Evolutionary conservation across 495 filamentous ascomycete species (phyloP).

Genomic region (Talaromyces stipitatus): DNA sequence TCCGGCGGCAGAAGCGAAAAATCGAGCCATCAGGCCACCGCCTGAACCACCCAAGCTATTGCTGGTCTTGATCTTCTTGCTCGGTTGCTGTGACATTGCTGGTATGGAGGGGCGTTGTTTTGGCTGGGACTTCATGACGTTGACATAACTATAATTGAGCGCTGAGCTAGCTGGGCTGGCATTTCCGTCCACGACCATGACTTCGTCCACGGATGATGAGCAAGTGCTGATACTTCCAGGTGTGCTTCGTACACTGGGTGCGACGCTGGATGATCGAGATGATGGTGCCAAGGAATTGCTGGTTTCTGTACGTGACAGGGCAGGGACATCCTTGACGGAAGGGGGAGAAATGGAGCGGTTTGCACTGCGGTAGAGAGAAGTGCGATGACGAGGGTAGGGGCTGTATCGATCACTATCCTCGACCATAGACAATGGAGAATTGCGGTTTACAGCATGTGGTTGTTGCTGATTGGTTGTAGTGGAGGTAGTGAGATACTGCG

Average conservation of each 20-base stretch:
- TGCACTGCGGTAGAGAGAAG: constrained; percentile 24
- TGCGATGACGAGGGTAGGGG: constrained; percentile 27
- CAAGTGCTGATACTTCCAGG: constrained; percentile 35
- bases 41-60: constrained; percentile 20
- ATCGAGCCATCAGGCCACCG: constrained; percentile 34
- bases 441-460: constrained; percentile 22
- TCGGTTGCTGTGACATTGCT: constrained; percentile 18
- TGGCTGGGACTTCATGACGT: constrained; percentile 23
- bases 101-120: constrained; percentile 5
- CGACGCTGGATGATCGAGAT: constrained; percentile 43
- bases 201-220: constrained; percentile 30
- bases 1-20: constrained; percentile 35
- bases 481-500: constrained; percentile 19
- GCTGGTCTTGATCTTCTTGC: constrained; percentile 35
- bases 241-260: constrained; percentile 33
- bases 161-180: constrained; percentile 24
- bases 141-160: constrained; percentile 27
- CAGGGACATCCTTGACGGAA: constrained; percentile 39
- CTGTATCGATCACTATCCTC: constrained; percentile 31
- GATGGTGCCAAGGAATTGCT: constrained; percentile 33
- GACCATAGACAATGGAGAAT: constrained; percentile 20
- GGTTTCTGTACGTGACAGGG: constrained; percentile 37
- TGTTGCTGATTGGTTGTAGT: background rate
- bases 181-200: constrained; percentile 26
- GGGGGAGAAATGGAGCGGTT: constrained; percentile 44